Evolutionary conservation across 306 rosid species (phyloP), one percentile per base, ranked within the genome.

Genomic region (Arachis stenosperma): DNA sequence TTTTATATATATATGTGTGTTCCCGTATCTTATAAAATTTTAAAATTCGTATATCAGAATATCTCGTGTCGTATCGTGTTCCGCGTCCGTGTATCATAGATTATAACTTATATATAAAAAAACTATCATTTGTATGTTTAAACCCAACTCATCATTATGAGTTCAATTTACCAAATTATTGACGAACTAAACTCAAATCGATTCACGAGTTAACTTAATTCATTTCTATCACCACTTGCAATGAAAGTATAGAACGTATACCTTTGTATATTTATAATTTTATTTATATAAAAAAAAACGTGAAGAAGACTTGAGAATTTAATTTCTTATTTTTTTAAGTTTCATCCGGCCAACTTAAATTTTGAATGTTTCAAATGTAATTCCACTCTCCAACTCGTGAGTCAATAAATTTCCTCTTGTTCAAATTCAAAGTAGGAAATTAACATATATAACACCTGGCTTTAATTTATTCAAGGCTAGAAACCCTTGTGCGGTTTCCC

Each of bases 321-420:
- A 71, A 53, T 76, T 59, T 59, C 0, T 7, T 15, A 9, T 4
- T 58, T 58, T 67, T 33, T 33, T 2, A 33, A 33, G 37, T 33
- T 33, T 67, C 53, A 70, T 70, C 3, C 11, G 15, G 14, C 14
- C 53, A 67, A 73, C 15, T 58, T 65, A 36, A 51, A 61, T 72
- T 67, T 81, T 72, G 82, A 77, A 77, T 27, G 73, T 77, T 74
- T 77, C 66, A 82, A 68, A 73, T 53, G 54, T 52, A 4, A 9
- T 70, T 33, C 4, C 37, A 33, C 37, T 4, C 3, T 33, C 37
- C 37, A 33, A 33, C 37, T 33, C 37, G 61, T 9, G 43, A 68
- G 80, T 78, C 84, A 75, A 78, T 61, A 29, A 71, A 67, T 48
- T 61, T 62, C 50, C 66, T 56, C 9, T 48, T 75, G 29, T 11